Conservation (phyloP, 108 stramenopile species). For the Pseudonitzschia multistriata region DNA sequence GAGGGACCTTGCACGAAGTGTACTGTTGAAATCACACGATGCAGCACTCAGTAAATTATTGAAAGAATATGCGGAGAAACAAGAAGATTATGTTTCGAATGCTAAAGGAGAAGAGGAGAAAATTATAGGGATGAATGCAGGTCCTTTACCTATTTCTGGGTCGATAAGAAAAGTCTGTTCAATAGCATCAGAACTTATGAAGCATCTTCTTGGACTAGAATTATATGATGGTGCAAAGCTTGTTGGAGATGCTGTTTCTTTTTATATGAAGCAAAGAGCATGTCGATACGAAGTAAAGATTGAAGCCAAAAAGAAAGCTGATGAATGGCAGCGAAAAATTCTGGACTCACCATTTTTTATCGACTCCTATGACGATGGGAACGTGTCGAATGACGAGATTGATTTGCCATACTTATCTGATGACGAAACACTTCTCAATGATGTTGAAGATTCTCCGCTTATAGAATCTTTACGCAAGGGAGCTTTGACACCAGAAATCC, state of each 20-base stretch:
- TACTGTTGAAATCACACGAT: constrained; percentile 24
- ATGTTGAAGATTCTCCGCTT: constrained; percentile 25
- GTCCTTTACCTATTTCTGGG: constrained; percentile 52
- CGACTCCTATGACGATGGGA: constrained; percentile 50
- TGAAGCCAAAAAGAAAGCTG: constrained; percentile 10
- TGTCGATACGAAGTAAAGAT: constrained; percentile 27
- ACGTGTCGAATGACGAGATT: constrained; percentile 42
- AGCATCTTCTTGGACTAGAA: constrained; percentile 55
- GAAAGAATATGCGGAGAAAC: constrained; percentile 15
- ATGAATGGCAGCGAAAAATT: constrained; percentile 34
- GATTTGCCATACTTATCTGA: constrained; percentile 49
- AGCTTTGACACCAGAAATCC: constrained; percentile 62
- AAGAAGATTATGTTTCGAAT: background rate
- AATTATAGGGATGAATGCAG: background rate
- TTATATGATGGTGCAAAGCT: constrained; percentile 58
- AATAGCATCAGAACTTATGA: constrained; percentile 69
- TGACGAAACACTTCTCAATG: constrained; percentile 40
- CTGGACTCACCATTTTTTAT: constrained; percentile 32
- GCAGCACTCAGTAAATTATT: constrained; percentile 20
- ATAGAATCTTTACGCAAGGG: constrained; percentile 52
- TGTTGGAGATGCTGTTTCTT: constrained; percentile 61
- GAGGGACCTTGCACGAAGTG: constrained; percentile 11
- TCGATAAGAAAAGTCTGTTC: constrained; percentile 66
- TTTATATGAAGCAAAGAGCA: constrained; percentile 65
- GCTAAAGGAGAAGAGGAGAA: constrained; percentile 8